Conservation (phyloP, 306 rosid genomes). For the Gynostemma pentaphyllum region DNA sequence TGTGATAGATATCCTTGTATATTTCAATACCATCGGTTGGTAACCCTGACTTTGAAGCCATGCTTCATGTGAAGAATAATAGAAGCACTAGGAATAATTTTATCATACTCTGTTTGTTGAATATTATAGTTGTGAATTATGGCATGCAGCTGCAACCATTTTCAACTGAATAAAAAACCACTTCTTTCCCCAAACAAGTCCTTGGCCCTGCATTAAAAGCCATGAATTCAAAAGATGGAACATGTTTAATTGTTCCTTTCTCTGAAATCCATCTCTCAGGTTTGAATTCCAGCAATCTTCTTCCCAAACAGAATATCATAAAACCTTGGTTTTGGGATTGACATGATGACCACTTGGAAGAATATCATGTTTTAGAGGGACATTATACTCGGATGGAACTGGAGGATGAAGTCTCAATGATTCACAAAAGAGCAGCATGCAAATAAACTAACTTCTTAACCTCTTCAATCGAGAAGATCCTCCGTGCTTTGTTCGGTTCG, state of each 20-base stretch:
- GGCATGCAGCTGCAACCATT: slow-evolving; percentile 25
- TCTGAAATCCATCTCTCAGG: slow-evolving; percentile 57
- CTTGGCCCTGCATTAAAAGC: slow-evolving; percentile 43
- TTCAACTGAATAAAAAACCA: slow-evolving; percentile 28
- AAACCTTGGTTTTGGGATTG: background rate
- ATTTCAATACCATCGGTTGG: background rate
- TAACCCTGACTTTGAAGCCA: slow-evolving; percentile 31
- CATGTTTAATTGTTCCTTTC: slow-evolving; percentile 13
- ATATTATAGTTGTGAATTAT: slow-evolving; percentile 21
- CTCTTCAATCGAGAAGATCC: background rate
- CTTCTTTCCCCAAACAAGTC: slow-evolving; percentile 37
- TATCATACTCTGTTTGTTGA: slow-evolving; percentile 10
- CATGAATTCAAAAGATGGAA: slow-evolving; percentile 26
- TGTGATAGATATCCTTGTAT: too few relatives aligned
- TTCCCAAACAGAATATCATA: slow-evolving; percentile 41
- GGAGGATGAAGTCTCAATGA: slow-evolving; percentile 41
- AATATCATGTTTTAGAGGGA: slow-evolving; percentile 7
- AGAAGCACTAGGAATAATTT: slow-evolving; percentile 4
- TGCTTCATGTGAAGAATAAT: slow-evolving; percentile 33
- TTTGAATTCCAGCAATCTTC: slow-evolving; percentile 35
- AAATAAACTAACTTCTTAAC: slow-evolving; percentile 30
- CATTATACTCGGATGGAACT: slow-evolving; percentile 20
- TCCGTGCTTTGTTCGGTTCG: background rate
- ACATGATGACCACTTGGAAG: slow-evolving; percentile 38
- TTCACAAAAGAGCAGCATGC: slow-evolving; percentile 38